These are phyloP conservation scores for Stenocarpella maydis DNA, from an alignment of 2,329 filamentous ascomycete genomes.

Conservation along the genomic window DNA sequence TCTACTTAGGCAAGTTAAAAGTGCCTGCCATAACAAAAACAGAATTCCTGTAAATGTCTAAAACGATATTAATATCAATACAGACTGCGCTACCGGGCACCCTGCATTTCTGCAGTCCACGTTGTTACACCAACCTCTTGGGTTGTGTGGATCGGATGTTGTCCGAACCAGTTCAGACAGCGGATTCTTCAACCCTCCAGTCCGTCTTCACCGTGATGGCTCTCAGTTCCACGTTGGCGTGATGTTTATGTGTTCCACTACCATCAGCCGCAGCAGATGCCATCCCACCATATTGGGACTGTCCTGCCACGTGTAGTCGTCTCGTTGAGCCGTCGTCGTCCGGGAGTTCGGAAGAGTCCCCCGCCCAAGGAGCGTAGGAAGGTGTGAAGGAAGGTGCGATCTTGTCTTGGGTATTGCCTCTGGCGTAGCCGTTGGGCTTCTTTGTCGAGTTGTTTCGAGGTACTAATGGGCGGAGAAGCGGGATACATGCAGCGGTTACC, in stretches of 20 bases:
- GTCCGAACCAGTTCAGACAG: slow-evolving; percentile 3
- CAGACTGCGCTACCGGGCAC: not conserved
- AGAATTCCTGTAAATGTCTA: not conserved
- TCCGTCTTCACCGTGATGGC: slow-evolving; percentile 8
- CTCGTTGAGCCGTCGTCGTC: slow-evolving; percentile 14
- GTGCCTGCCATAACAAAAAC: not conserved
- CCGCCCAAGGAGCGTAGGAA: not conserved
- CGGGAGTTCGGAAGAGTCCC: not conserved
- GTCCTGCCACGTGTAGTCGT: not conserved
- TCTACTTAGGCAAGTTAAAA: slow-evolving; percentile 1
- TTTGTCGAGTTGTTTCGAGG: not conserved
- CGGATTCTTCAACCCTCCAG: slow-evolving; percentile 14
- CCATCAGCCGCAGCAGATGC: not conserved
- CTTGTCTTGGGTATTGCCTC: not conserved
- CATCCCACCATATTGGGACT: not conserved
- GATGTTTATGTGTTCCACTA: not conserved
- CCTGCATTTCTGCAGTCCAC: not conserved
- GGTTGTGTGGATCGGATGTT: not conserved
- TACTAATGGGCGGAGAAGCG: slow-evolving; percentile 31
- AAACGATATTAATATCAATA: not conserved
- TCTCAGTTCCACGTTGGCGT: not conserved
- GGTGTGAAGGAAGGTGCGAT: not conserved
- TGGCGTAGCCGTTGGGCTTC: not conserved
- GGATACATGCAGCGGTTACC: slow-evolving; percentile 31
- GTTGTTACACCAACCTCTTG: not conserved